Evolutionary conservation across 345 rosid species (phyloP), one percentile per base, ranked within the genome.

Genomic region (Lepidium aucheri): DNA sequence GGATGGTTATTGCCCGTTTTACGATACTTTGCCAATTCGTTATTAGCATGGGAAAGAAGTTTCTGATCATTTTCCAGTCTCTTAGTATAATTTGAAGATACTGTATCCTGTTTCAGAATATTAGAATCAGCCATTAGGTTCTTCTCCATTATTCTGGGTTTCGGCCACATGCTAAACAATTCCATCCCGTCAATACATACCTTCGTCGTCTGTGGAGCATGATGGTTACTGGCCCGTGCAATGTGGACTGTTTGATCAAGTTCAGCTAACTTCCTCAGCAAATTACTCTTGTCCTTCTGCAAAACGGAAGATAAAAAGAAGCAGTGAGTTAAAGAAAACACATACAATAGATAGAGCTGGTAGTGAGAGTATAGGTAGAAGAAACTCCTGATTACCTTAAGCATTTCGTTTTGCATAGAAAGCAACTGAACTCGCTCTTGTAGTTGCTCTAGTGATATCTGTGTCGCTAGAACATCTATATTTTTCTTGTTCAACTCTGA

Each of bases 221-320:
- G 83, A 70, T 71, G 70, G 26, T 76, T 80, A 71, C 65, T 65
- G 41, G 55, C 69, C 42, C 59, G 84, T 41, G 84, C 67, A 64
- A 74, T 74, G 5, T 76, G 82, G 72, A 85, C 75, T 75, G 81
- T 65, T 38, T 66, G 88, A 67, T 92, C 97, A 72, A 86, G 78
- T 70, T 89, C 98, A 14, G 87, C 73, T 54, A 87, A 72, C 76
- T 74, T 84, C 71, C 72, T 83, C 66, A 83, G 65, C 69, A 89
- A 80, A 81, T 87, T 86, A 70, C 75, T 80, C 75, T 93, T 93
- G 77, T 93, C 96, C 75, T 70, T 81, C 98, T 89, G 67, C 20
- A 33, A n/a, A 38, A 62, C 15, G 50, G 45, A 61, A 45, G 24
- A 60, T 15, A 39, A 24, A 43, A 68, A 33, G 35, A 51, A 55